These are phyloP conservation scores for Geosiphon pyriformis DNA, from an alignment of 192 early-diverging fungal species.

Conservation along the genomic window DNA sequence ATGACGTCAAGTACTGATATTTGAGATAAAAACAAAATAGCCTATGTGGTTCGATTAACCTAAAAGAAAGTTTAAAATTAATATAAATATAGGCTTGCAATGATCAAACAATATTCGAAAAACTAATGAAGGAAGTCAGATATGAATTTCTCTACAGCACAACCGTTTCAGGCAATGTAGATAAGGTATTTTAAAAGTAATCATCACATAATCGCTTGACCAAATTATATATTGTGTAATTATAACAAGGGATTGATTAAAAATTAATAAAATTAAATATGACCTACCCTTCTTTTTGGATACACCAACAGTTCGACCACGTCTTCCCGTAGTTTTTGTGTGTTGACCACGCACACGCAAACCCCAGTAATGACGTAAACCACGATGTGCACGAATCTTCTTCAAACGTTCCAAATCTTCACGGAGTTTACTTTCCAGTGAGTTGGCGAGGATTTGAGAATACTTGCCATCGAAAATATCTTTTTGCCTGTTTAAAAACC, in stretches of 20 bases:
- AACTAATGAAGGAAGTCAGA: neutral
- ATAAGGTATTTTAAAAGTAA: neutral
- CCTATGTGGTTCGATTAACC: too few species aligned
- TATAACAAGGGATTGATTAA: too few species aligned
- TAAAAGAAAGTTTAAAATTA: neutral
- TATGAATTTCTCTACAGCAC: neutral
- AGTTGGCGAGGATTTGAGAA: slow-evolving; percentile 93
- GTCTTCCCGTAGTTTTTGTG: slow-evolving; percentile 99
- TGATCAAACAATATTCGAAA: neutral
- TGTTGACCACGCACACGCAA: slow-evolving; percentile 99
- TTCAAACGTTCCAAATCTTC: slow-evolving; percentile 98
- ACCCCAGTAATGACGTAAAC: slow-evolving; percentile 98
- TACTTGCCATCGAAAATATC: slow-evolving; percentile 93
- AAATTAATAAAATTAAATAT: neutral
- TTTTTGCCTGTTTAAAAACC: slow-evolving; percentile 99
- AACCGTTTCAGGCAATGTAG: slow-evolving; percentile 4
- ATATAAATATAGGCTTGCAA: neutral
- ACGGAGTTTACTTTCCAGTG: slow-evolving; percentile 93
- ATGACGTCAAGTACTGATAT: too few species aligned
- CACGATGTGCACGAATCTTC: slow-evolving; percentile 99
- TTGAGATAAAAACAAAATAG: too few species aligned
- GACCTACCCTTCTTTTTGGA: slow-evolving; percentile 85
- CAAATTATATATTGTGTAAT: neutral
- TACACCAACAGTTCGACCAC: slow-evolving; percentile 94
- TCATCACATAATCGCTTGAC: neutral